phyloP scores from a whole-genome alignment of 2,329 filamentous ascomycete genomes.

The Chaetomiaceae sp. region DNA sequence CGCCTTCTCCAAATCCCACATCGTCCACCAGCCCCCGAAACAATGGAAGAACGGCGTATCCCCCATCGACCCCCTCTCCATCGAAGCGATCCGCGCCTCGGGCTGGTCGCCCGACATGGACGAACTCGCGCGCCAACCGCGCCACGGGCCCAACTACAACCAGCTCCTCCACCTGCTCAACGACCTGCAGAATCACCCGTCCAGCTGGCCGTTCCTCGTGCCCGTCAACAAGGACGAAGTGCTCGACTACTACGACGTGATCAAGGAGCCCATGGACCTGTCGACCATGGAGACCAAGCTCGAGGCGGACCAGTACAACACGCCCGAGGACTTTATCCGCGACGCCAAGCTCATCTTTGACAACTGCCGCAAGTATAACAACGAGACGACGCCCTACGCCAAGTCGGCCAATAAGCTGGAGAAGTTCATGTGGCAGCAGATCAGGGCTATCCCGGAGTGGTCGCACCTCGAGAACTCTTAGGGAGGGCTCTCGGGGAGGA shows the following conservation, averaged over 20 bases:
- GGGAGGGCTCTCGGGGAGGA: constrained; percentile 2
- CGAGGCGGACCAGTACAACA: constrained; percentile 86
- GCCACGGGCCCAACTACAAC: constrained; percentile 94
- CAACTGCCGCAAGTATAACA: constrained; percentile 96
- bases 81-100: constrained; percentile 82
- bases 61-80: constrained; percentile 78
- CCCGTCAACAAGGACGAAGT: constrained; percentile 96
- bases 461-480: constrained; percentile 44
- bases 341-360: constrained; percentile 88
- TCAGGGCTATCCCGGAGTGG: constrained; percentile 92
- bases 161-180: constrained; percentile 89
- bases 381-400: constrained; percentile 88
- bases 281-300: constrained; percentile 94
- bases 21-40: constrained; percentile 77
- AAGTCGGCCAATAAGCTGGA: constrained; percentile 92
- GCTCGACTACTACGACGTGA: constrained; percentile 97
- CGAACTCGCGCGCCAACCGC: constrained; percentile 86
- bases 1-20: constrained; percentile 82
- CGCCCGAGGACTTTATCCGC: constrained; percentile 85
- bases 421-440: constrained; percentile 92
- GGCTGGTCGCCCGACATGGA: constrained; percentile 99
- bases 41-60: constrained; percentile 65
- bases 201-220: constrained; percentile 90
- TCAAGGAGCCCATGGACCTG: constrained; percentile 96
- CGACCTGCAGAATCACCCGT: constrained; percentile 88